Evolutionary conservation across 305 asterid genomes (phyloP).

Genomic region (Salvia sclarea): DNA sequence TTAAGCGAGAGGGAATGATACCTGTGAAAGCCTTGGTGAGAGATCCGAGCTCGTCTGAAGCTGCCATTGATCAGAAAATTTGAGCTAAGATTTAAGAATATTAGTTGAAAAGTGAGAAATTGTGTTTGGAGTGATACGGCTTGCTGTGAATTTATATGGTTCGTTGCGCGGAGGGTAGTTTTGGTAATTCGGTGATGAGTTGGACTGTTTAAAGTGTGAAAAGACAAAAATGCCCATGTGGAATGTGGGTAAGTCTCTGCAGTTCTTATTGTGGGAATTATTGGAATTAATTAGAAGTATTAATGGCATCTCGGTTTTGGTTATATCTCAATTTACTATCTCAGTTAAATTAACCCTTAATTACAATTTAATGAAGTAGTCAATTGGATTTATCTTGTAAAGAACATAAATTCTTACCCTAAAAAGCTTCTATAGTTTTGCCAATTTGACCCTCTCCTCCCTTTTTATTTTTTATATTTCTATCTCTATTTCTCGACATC

Average conservation of each 20-base stretch:
- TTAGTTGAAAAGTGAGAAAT: background rate
- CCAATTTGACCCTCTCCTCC: no score
- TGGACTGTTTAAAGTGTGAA: background rate
- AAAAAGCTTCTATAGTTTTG: no score
- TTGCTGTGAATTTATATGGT: slow-evolving; percentile 14
- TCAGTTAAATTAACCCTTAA: slow-evolving; percentile 7
- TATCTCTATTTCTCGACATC: background rate
- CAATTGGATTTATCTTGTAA: no score
- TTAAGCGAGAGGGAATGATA: slow-evolving; percentile 18
- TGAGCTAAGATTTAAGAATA: background rate
- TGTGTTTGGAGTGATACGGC: background rate
- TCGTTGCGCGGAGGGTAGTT: slow-evolving; percentile 29
- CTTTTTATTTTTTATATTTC: background rate
- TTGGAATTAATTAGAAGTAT: background rate
- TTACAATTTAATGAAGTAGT: background rate
- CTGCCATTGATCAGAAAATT: slow-evolving; percentile 47
- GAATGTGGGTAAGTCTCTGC: slow-evolving; percentile 19
- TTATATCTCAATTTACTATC: slow-evolving; percentile 14
- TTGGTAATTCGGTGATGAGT: slow-evolving; percentile 1
- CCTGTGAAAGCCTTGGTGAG: slow-evolving; percentile 82
- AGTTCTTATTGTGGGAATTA: slow-evolving; percentile 13
- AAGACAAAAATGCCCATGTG: slow-evolving; percentile 37
- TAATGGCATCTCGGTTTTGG: background rate
- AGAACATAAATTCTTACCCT: no score
- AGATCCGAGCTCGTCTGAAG: slow-evolving; percentile 53